A percentile compares a stretch with the other conserved stretches of the same genome.
Evolutionary conservation across 768 basidiomycete genomes (phyloP).

Genomic region (Leccinum ochraceum): DNA sequence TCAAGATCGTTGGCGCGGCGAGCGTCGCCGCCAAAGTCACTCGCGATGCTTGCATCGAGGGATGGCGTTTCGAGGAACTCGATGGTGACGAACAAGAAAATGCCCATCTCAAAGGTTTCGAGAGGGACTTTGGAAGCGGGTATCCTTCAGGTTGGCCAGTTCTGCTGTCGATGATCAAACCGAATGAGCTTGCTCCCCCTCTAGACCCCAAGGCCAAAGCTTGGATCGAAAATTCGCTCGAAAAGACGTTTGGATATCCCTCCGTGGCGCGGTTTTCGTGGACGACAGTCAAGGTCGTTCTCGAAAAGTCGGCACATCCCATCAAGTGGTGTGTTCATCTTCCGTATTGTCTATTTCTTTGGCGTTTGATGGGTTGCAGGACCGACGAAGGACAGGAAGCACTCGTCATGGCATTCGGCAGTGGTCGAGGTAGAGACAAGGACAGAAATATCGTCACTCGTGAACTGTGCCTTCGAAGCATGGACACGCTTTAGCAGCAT

Average conservation of each 20-base stretch:
- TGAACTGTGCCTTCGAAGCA: constrained; percentile 72
- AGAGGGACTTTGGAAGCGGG: constrained; percentile 66
- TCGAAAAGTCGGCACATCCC: constrained; percentile 78
- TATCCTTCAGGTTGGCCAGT: constrained; percentile 76
- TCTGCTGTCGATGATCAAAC: background rate
- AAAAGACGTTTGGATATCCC: constrained; percentile 92
- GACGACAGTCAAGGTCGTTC: constrained; percentile 84
- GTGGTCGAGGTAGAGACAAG: constrained; percentile 69
- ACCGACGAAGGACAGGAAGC: constrained; percentile 81
- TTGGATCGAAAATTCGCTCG: constrained; percentile 75
- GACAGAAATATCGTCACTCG: constrained; percentile 69
- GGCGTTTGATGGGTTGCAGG: constrained; percentile 45
- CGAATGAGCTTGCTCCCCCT: constrained; percentile 1
- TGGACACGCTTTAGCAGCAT: constrained; percentile 54
- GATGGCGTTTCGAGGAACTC: constrained; percentile 79
- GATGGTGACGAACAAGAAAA: constrained; percentile 18
- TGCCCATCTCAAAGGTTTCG: constrained; percentile 29
- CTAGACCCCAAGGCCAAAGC: constrained; percentile 90
- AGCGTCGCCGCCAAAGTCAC: constrained; percentile 99
- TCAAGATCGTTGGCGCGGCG: constrained; percentile 95
- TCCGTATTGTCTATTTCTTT: background rate
- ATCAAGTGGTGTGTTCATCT: constrained; percentile 69
- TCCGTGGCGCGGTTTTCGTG: constrained; percentile 91
- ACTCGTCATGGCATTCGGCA: constrained; percentile 73
- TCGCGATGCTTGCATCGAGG: constrained; percentile 84